These are phyloP conservation scores for Colletotrichum tropicicola DNA, from an alignment of 2,329 filamentous ascomycete species.

Conservation along the genomic window DNA sequence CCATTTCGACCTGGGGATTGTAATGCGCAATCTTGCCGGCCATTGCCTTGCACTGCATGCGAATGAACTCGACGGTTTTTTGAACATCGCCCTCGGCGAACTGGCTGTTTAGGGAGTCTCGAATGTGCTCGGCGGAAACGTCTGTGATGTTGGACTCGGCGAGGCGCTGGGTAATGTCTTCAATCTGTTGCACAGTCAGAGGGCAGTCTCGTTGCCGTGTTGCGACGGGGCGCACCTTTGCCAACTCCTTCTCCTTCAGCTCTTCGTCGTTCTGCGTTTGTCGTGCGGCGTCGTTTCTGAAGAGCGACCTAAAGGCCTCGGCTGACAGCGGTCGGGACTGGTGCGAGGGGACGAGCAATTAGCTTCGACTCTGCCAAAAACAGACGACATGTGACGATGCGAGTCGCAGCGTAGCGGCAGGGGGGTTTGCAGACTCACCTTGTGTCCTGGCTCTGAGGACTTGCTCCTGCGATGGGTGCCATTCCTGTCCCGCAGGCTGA, in stretches of 20 bases:
- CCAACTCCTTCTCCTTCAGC: slow-evolving; percentile 56
- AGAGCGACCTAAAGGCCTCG: slow-evolving; percentile 70
- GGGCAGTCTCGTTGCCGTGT: not conserved
- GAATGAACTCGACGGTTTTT: slow-evolving; percentile 78
- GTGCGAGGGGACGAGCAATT: not conserved
- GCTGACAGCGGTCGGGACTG: slow-evolving; percentile 62
- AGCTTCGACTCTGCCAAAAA: slow-evolving; percentile 6
- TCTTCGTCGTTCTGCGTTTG: slow-evolving; percentile 64
- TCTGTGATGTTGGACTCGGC: slow-evolving; percentile 53
- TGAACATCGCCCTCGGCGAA: slow-evolving; percentile 76
- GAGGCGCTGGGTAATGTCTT: slow-evolving; percentile 41
- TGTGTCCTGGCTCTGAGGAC: slow-evolving; percentile 62
- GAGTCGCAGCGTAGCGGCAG: slow-evolving; percentile 4
- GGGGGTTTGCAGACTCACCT: slow-evolving; percentile 48
- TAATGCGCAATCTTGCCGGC: slow-evolving; percentile 82
- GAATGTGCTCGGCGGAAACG: slow-evolving; percentile 65
- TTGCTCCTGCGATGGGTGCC: slow-evolving; percentile 61
- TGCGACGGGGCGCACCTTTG: slow-evolving; percentile 46
- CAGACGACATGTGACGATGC: slow-evolving; percentile 6
- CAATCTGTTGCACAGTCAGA: slow-evolving; percentile 36
- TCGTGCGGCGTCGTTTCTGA: slow-evolving; percentile 68
- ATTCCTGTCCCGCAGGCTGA: slow-evolving; percentile 75
- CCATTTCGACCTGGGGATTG: slow-evolving; percentile 74
- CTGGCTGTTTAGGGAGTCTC: slow-evolving; percentile 64
- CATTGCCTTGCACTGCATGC: slow-evolving; percentile 82